These are phyloP conservation scores for Trichoderma koningiopsis DNA, from an alignment of 2,329 filamentous ascomycete species.

Conservation along the genomic window DNA sequence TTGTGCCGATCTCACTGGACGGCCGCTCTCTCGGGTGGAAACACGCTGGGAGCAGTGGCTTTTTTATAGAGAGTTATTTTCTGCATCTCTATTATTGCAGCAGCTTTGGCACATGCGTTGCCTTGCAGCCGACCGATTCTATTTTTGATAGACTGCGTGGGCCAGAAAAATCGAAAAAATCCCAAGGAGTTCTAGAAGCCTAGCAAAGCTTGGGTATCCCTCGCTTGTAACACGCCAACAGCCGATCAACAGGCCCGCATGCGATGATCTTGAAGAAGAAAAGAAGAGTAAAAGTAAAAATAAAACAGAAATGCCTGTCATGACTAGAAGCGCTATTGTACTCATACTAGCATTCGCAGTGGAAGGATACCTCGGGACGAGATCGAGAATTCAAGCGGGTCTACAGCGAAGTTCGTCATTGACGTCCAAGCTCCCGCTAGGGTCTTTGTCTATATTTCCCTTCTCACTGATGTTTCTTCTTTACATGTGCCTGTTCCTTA, in stretches of 20 bases:
- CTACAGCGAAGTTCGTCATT: background rate
- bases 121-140: background rate
- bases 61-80: background rate
- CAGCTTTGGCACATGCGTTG: background rate
- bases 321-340: background rate
- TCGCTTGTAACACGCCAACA: background rate
- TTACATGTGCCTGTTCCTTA: background rate
- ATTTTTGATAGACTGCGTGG: background rate
- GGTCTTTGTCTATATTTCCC: background rate
- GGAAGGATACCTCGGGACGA: background rate
- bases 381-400: background rate
- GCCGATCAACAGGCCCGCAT: slow-evolving; percentile 12
- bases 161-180: background rate
- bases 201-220: background rate
- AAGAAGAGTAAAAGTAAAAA: background rate
- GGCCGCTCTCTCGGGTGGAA: background rate
- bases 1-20: background rate
- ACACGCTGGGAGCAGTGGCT: background rate
- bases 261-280: background rate
- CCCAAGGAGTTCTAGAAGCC: background rate
- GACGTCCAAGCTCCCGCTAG: background rate
- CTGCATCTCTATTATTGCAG: slow-evolving; percentile 5
- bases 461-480: background rate
- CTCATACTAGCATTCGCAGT: background rate
- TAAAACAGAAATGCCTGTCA: background rate